Evolutionary conservation across 169 alveolate species (phyloP), one percentile per base, ranked within the genome.

Genomic region (Eimeria brunetti): DNA sequence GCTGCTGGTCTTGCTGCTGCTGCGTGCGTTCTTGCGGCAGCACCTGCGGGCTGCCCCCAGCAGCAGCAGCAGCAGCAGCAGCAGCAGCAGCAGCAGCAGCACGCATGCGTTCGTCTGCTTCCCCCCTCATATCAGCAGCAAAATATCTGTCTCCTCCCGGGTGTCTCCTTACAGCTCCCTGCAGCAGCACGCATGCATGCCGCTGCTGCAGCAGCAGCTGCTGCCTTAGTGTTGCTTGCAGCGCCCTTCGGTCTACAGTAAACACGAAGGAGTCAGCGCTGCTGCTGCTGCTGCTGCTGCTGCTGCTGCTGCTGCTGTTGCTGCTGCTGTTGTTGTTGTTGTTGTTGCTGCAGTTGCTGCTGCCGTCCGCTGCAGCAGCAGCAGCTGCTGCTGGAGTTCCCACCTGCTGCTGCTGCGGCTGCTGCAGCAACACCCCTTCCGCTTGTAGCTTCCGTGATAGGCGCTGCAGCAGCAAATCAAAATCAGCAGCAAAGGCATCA

Each of bases 271-370:
- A 18, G 22, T 9, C 16, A 16, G 44, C 62, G n/a, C 44, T n/a
- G n/a, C 62, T 46, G 88, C 62, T 24, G 88, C 56, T 38, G 88
- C 88, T 76, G 88, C 88, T 76, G 88, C 88, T 76, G 88, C 88
- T 46, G 88, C 44, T 46, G 64, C 22, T 76, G 38, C 27, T 22
- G 8, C 27, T 22, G 76, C 8, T n/a, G 76, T n/a, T n/a, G 36
- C 76, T 67, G 76, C 76, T 67, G 76, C 76, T 67, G 76, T 33
- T 67, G 36, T n/a, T 7, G 12, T 9, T 9, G 76, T n/a, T 67
- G 76, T 33, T 22, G 27, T 33, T 30, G 53, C 84, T 38, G 38
- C 36, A 16, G 27, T 18, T n/a, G 78, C 78, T 14, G 78, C 78
- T 22, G 12, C 14, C n/a, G n/a, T 11, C 78, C 7, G n/a, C 78